Conservation (phyloP, 2,329 filamentous ascomycete genomes). For the Paramyrothecium roridum region DNA sequence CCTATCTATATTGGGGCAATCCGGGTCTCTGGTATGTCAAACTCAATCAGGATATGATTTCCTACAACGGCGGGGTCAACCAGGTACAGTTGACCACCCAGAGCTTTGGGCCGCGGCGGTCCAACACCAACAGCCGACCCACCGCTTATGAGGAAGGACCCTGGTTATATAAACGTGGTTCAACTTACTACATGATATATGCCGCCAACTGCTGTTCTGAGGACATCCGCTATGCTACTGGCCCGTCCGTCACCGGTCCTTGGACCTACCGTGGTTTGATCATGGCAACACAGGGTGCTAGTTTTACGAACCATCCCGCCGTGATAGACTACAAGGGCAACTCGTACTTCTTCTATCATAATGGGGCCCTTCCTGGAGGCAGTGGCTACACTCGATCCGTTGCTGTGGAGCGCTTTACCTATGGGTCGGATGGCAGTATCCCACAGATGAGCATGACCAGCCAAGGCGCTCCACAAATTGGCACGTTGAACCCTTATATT, state of each 20-base stretch:
- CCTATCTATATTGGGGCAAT: conserved; percentile 33
- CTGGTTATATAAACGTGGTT: conserved; percentile 26
- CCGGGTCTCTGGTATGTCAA: conserved; percentile 26
- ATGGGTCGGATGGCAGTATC: conserved; percentile 23
- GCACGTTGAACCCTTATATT: conserved; percentile 20
- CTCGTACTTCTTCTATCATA: conserved; percentile 29
- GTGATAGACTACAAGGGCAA: conserved; percentile 22
- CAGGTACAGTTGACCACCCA: conserved; percentile 13
- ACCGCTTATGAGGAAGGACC: conserved; percentile 23
- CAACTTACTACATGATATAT: conserved; percentile 25
- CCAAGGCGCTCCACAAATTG: conserved; percentile 19
- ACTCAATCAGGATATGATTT: conserved; percentile 31
- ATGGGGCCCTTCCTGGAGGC: conserved; percentile 23
- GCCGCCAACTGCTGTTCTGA: conserved; percentile 24
- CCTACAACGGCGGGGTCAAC: conserved; percentile 21
- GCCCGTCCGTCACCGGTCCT: conserved; percentile 19
- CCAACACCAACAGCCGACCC: conserved; percentile 9
- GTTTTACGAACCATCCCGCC: conserved; percentile 26
- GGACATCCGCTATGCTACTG: conserved; percentile 25
- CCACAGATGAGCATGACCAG: conserved; percentile 22
- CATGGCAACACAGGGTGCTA: conserved; percentile 21
- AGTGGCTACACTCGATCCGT: conserved; percentile 22
- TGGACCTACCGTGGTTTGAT: conserved; percentile 25
- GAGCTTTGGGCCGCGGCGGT: conserved; percentile 10
- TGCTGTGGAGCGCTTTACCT: conserved; percentile 21